These are phyloP conservation scores for Pseudotulostoma volvatum DNA, from an alignment of 495 filamentous ascomycete species.

Conservation along the genomic window DNA sequence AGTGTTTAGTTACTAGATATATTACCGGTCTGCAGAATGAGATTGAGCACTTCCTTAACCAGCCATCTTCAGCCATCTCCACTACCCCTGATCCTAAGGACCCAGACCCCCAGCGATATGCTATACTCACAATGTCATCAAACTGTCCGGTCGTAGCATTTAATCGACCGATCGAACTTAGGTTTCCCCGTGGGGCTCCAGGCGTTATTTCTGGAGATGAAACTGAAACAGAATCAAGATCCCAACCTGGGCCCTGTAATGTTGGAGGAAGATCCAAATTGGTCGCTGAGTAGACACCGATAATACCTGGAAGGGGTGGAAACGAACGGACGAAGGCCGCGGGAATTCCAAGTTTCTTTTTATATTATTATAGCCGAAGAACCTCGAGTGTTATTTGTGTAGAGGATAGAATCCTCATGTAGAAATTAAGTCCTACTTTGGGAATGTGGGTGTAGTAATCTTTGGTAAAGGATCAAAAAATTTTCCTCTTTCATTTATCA, in stretches of 20 bases:
- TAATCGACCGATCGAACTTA: slow-evolving; percentile 10
- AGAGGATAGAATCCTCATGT: too few relatives aligned
- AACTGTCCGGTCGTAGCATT: slow-evolving; percentile 10
- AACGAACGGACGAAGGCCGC: slow-evolving; percentile 1
- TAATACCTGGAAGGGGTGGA: slow-evolving; percentile 4
- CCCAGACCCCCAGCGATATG: slow-evolving; percentile 13
- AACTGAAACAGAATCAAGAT: slow-evolving; percentile 6
- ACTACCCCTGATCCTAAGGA: slow-evolving; percentile 13
- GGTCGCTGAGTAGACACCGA: slow-evolving; percentile 6
- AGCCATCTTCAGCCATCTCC: slow-evolving; percentile 8
- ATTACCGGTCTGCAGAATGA: slow-evolving; percentile 10
- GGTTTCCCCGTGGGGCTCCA: slow-evolving; percentile 9
- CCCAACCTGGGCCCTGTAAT: slow-evolving; percentile 3
- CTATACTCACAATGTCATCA: slow-evolving; percentile 10
- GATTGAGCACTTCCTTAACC: slow-evolving; percentile 12
- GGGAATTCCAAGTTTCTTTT: slow-evolving; percentile 1
- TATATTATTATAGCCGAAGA: slow-evolving; percentile 4
- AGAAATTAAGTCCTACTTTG: too few relatives aligned
- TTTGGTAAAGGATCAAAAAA: too few relatives aligned
- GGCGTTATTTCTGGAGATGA: slow-evolving; percentile 6
- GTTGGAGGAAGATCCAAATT: slow-evolving; percentile 8
- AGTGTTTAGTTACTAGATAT: slow-evolving; percentile 7
- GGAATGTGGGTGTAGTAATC: too few relatives aligned
- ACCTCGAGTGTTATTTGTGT: slow-evolving; percentile 6
- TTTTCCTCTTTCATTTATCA: too few relatives aligned